Conservation (phyloP, 1,284 basidiomycete genomes). For the Irpex sp. region DNA sequence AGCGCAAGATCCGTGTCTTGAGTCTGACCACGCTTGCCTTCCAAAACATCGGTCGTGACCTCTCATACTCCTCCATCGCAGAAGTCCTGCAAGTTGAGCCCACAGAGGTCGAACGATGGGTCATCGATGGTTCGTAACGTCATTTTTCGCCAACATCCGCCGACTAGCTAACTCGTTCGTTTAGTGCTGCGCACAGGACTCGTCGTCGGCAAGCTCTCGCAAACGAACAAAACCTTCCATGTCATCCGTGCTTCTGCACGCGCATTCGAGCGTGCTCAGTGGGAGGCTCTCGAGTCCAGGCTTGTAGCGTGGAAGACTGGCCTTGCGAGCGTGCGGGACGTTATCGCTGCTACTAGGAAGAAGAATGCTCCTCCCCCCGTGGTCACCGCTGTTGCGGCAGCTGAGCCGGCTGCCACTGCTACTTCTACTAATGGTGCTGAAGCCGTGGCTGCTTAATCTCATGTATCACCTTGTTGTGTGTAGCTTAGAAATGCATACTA, state of each 20-base stretch:
- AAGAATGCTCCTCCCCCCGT: slow-evolving; percentile 23
- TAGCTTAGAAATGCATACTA: slow-evolving; percentile 1
- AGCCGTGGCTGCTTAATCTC: slow-evolving; percentile 18
- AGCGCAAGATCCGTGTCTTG: slow-evolving; percentile 79
- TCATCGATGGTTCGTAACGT: slow-evolving; percentile 72
- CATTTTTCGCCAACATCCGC: not conserved
- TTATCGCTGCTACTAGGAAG: slow-evolving; percentile 56
- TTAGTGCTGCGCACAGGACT: slow-evolving; percentile 83
- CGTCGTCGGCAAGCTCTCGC: slow-evolving; percentile 81
- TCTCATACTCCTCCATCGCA: slow-evolving; percentile 74
- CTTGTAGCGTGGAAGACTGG: slow-evolving; percentile 78
- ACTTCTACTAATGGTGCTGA: slow-evolving; percentile 14
- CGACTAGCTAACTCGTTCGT: slow-evolving; percentile 3
- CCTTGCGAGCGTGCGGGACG: slow-evolving; percentile 61
- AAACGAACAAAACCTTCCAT: slow-evolving; percentile 71
- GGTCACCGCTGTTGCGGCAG: slow-evolving; percentile 10
- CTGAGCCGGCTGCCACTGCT: slow-evolving; percentile 15
- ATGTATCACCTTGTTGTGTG: not conserved
- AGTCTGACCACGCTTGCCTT: slow-evolving; percentile 77
- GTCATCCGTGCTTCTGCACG: slow-evolving; percentile 76
- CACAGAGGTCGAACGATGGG: slow-evolving; percentile 83
- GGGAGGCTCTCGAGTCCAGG: slow-evolving; percentile 78
- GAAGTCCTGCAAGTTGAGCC: slow-evolving; percentile 61
- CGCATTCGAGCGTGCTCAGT: slow-evolving; percentile 75
- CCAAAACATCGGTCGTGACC: slow-evolving; percentile 68